Conservation (phyloP, 805 yeast genomes). For the Kuraishia piskuri region DNA sequence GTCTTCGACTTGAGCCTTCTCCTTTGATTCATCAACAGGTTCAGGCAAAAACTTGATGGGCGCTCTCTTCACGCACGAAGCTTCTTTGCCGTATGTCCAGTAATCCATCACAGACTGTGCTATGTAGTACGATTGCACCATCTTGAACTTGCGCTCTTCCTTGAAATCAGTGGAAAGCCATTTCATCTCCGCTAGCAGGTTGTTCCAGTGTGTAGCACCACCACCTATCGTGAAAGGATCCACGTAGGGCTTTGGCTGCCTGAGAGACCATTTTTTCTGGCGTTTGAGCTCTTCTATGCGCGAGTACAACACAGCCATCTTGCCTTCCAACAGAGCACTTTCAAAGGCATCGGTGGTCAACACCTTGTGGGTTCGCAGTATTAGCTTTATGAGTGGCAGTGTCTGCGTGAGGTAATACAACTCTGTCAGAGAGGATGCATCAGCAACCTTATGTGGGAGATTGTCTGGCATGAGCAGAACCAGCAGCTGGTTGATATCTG, state of each 20-base stretch:
- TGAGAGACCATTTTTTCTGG: constrained; percentile 81
- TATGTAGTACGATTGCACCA: constrained; percentile 59
- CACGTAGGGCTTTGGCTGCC: constrained; percentile 66
- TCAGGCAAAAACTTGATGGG: constrained; percentile 26
- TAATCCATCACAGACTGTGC: constrained; percentile 71
- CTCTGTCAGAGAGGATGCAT: constrained; percentile 70
- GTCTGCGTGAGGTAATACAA: constrained; percentile 83
- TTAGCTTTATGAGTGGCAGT: constrained; percentile 68
- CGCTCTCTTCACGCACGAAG: constrained; percentile 50
- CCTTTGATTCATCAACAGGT: constrained; percentile 1
- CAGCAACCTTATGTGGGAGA: constrained; percentile 45
- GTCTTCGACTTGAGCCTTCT: constrained; percentile 7
- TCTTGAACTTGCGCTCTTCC: constrained; percentile 61
- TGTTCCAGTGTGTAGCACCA: constrained; percentile 60
- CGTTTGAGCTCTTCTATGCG: constrained; percentile 88
- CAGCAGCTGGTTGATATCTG: constrained; percentile 34
- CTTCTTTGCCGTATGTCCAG: constrained; percentile 66
- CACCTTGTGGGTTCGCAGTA: constrained; percentile 82
- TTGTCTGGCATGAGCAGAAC: constrained; percentile 40
- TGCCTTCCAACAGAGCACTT: constrained; percentile 80
- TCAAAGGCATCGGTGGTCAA: constrained; percentile 81
- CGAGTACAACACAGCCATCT: constrained; percentile 80
- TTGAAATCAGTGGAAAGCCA: constrained; percentile 79
- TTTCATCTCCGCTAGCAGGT: constrained; percentile 63
- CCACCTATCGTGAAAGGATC: constrained; percentile 49